These are phyloP conservation scores for Coemansia sp. DNA, from an alignment of 371 early-diverging fungal genomes.

Conservation along the genomic window DNA sequence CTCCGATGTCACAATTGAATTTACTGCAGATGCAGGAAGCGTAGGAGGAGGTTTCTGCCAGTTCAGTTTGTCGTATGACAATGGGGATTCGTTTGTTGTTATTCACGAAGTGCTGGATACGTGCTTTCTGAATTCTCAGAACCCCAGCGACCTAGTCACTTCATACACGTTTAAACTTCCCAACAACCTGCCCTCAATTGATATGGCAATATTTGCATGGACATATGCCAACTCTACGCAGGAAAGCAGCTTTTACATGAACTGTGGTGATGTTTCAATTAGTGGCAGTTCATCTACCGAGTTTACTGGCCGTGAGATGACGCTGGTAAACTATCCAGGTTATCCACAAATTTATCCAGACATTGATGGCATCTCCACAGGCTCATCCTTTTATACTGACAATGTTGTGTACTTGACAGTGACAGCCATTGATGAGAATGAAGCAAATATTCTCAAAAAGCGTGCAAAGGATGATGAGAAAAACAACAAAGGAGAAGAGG, in stretches of 20 bases:
- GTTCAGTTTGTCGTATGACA: slow-evolving; percentile 64
- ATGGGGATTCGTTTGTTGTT: slow-evolving; percentile 60
- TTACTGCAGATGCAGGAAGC: slow-evolving; percentile 9
- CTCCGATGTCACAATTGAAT: slow-evolving; percentile 27
- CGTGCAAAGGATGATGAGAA: neutral
- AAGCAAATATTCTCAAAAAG: neutral
- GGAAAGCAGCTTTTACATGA: slow-evolving; percentile 59
- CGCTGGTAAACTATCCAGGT: slow-evolving; percentile 38
- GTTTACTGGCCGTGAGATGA: slow-evolving; percentile 34
- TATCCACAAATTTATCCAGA: slow-evolving; percentile 38
- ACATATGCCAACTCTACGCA: slow-evolving; percentile 59
- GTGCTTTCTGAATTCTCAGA: slow-evolving; percentile 43
- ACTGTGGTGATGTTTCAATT: slow-evolving; percentile 59
- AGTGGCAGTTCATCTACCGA: slow-evolving; percentile 20
- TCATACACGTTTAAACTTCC: slow-evolving; percentile 51
- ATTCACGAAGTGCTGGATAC: slow-evolving; percentile 55
- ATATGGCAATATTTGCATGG: slow-evolving; percentile 58
- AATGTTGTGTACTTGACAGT: slow-evolving; percentile 20
- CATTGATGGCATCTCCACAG: slow-evolving; percentile 19
- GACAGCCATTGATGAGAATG: neutral
- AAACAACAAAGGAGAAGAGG: neutral
- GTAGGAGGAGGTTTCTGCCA: slow-evolving; percentile 69
- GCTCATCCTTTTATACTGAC: slow-evolving; percentile 20
- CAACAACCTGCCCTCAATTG: slow-evolving; percentile 52
- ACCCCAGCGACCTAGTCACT: neutral